Conservation (phyloP, 768 basidiomycete genomes). For the Candolleomyces aberdarensis region DNA sequence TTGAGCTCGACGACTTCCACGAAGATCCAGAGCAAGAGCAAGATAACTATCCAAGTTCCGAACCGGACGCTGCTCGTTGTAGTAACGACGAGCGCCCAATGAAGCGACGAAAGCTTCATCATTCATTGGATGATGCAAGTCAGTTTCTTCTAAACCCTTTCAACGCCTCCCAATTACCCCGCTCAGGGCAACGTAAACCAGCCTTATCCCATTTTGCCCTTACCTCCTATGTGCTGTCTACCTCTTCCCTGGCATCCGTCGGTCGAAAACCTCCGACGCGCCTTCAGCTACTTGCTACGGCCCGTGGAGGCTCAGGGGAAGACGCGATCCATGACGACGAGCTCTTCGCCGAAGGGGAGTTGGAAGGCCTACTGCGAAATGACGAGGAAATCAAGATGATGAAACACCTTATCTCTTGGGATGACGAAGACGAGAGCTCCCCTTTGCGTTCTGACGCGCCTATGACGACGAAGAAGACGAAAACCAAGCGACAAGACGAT, state of each 20-base stretch:
- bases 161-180: slow-evolving; percentile 23
- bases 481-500: background rate
- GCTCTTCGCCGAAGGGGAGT: slow-evolving; percentile 65
- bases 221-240: slow-evolving; percentile 55
- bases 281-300: slow-evolving; percentile 56
- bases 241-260: slow-evolving; percentile 25
- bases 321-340: slow-evolving; percentile 64
- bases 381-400: slow-evolving; percentile 50
- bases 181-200: slow-evolving; percentile 7
- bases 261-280: slow-evolving; percentile 49
- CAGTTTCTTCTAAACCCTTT: slow-evolving; percentile 60
- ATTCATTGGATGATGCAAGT: slow-evolving; percentile 42
- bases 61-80: slow-evolving; percentile 7
- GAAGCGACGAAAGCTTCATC: slow-evolving; percentile 27
- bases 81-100: slow-evolving; percentile 15
- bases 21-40: background rate
- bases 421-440: slow-evolving; percentile 18
- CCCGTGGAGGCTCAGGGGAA: slow-evolving; percentile 53
- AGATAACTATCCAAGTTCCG: background rate
- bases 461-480: slow-evolving; percentile 2
- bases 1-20: background rate
- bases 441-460: background rate
- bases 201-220: slow-evolving; percentile 28
- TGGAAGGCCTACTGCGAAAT: slow-evolving; percentile 56
- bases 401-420: slow-evolving; percentile 30